A percentile compares a stretch with the other conserved stretches of the same genome.
These are phyloP conservation scores for Gossypium lobatum DNA, from an alignment of 441 rosid species.

Conservation along the genomic window DNA sequence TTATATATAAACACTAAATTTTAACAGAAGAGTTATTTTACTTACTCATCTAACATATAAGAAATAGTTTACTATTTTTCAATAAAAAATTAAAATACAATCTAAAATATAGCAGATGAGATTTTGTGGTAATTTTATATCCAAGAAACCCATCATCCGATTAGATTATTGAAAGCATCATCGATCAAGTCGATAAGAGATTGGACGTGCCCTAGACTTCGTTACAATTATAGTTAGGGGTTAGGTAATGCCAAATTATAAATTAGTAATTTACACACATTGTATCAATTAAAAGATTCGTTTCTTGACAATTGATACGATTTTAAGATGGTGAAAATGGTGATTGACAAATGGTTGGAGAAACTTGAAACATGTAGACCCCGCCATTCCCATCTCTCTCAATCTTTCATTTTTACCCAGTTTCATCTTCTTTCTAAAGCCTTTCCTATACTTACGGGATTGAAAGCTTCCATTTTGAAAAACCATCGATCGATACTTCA, in stretches of 20 bases:
- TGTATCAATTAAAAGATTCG: not conserved
- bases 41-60: no score
- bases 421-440: not conserved
- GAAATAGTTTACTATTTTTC: no score
- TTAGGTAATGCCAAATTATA: slow-evolving; percentile 6
- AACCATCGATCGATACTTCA: not conserved
- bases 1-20: no score
- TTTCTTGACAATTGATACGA: not conserved
- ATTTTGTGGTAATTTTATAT: no score
- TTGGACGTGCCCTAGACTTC: slow-evolving; percentile 8
- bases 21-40: no score
- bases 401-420: not conserved
- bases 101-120: no score
- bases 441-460: slow-evolving; percentile 5
- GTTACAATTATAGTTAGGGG: slow-evolving; percentile 2
- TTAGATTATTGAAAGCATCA: not conserved
- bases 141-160: not conserved
- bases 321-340: slow-evolving; percentile 10
- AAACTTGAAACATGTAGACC: slow-evolving; percentile 39
- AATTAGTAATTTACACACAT: not conserved
- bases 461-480: not conserved
- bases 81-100: no score
- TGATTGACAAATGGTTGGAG: slow-evolving; percentile 39
- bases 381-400: slow-evolving; percentile 12
- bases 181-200: not conserved